These are phyloP conservation scores for Sporisorium iseilematis-ciliati DNA, from an alignment of 1,284 basidiomycete genomes.

Conservation along the genomic window DNA sequence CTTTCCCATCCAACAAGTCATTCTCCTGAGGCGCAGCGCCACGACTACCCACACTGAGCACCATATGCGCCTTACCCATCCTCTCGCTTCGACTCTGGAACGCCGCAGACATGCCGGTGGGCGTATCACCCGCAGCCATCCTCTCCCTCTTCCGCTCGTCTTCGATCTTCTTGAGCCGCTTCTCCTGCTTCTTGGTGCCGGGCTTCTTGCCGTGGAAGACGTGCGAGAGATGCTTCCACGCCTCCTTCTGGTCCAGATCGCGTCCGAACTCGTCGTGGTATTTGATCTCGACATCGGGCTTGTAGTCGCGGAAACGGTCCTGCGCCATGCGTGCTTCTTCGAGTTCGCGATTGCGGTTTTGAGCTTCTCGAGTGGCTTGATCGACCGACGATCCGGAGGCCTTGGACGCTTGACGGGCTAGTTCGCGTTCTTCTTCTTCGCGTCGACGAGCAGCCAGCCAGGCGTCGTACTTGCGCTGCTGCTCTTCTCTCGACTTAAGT, in stretches of 20 bases:
- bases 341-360: slow-evolving; percentile 90
- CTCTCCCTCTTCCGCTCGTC: slow-evolving; percentile 65
- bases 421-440: slow-evolving; percentile 81
- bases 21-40: slow-evolving; percentile 65
- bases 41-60: slow-evolving; percentile 64
- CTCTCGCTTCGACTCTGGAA: slow-evolving; percentile 63
- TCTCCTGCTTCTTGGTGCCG: slow-evolving; percentile 66
- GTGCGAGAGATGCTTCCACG: slow-evolving; percentile 70
- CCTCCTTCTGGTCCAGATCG: slow-evolving; percentile 86
- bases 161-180: slow-evolving; percentile 61
- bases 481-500: slow-evolving; percentile 81
- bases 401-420: slow-evolving; percentile 75
- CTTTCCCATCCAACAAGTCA: slow-evolving; percentile 51
- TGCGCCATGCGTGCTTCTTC: slow-evolving; percentile 86
- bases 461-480: slow-evolving; percentile 85
- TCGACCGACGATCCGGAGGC: slow-evolving; percentile 75
- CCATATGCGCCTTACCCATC: slow-evolving; percentile 69
- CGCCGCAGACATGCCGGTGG: slow-evolving; percentile 62
- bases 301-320: slow-evolving; percentile 91
- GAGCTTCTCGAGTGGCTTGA: slow-evolving; percentile 92
- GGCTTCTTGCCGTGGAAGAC: slow-evolving; percentile 68
- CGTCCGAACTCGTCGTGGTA: slow-evolving; percentile 94
- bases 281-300: slow-evolving; percentile 94
- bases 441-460: slow-evolving; percentile 90
- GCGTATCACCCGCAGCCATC: slow-evolving; percentile 68